phyloP scores from a whole-genome alignment of 805 yeast species.

The Sungouiella thailandica region DNA sequence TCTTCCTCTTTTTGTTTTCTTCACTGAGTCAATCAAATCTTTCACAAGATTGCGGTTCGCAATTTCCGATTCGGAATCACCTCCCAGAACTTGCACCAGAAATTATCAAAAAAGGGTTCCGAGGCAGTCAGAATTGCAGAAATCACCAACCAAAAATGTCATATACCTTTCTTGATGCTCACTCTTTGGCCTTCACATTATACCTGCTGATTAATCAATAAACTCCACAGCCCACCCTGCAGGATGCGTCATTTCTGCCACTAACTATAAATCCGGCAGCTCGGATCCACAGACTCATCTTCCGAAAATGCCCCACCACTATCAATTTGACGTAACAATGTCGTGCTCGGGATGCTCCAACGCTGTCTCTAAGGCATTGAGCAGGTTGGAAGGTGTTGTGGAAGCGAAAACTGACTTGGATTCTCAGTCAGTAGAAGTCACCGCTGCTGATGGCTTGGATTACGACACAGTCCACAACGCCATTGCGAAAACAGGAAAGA shows the following conservation, averaged over 20 bases:
- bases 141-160: too few relatives aligned
- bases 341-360: slow-evolving; percentile 82
- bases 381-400: slow-evolving; percentile 68
- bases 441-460: slow-evolving; percentile 46
- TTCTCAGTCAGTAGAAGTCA: slow-evolving; percentile 76
- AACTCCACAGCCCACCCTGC: too few relatives aligned
- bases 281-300: not conserved
- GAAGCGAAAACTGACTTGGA: slow-evolving; percentile 71
- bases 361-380: slow-evolving; percentile 77
- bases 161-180: too few relatives aligned
- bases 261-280: not conserved
- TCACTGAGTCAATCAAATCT: too few relatives aligned
- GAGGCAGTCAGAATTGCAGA: too few relatives aligned
- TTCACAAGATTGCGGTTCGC: too few relatives aligned
- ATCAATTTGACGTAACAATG: slow-evolving; percentile 81
- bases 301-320: slow-evolving; percentile 30
- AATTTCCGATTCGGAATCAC: too few relatives aligned
- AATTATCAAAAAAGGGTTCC: too few relatives aligned
- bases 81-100: too few relatives aligned
- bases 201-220: too few relatives aligned
- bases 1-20: too few relatives aligned
- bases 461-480: slow-evolving; percentile 78
- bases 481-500: slow-evolving; percentile 88
- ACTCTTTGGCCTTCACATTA: too few relatives aligned
- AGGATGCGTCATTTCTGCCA: not conserved